Base-by-base conservation (phyloP, 352 stramenopile genomes). In the Globisporangium polare region DNA sequence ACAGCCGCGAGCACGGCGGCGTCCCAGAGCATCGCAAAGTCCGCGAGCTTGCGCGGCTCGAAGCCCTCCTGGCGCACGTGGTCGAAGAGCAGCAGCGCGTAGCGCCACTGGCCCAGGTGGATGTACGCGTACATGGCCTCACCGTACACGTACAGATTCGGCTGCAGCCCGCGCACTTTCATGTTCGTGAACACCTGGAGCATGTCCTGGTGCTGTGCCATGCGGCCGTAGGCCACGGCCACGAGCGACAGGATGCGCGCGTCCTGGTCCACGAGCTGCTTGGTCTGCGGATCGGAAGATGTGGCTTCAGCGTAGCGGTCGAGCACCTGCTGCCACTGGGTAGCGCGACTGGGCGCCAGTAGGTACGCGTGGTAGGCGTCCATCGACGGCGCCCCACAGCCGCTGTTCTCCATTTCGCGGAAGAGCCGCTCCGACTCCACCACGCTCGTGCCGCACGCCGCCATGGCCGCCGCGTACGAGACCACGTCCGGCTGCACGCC, bases 51-150 rank as follows among this genome's bases (percentile, higher is more conserved):
- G 9, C 70, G 60, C 9, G 53, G 47, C 26, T 71, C 62, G 55
- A 92, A 83, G 17, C 61, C 74, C 50, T 83, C 74, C 4, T 77
- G 74, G 41, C 75, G 79, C 13, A 90, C 58, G 52, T 92, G 83
- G 51, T 90, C 80, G 60, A 92, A 90, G 24, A 92, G 62, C 75
- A 92, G 73, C 51, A 92, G 59, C 39, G 83, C 74, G 68, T 90
- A 75, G 12, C 78, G 73, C 83, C 80, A 90, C 60, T 90, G 75
- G 52, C 67, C 75, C 58, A 79, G 72, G 17, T 68, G 66, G 24
- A 88, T 83, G 64, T 92, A 92, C 22, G 83, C 80, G 55, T 76
- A 71, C 73, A 92, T 72, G 13, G 83, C 83, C 54, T 88, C 78
- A 3, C 77, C 80, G 58, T 92, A 89, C 18, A 90, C 80, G 59